Evolutionary conservation across 495 filamentous ascomycete species (phyloP).

Genomic region (Aspergillus baeticus): DNA sequence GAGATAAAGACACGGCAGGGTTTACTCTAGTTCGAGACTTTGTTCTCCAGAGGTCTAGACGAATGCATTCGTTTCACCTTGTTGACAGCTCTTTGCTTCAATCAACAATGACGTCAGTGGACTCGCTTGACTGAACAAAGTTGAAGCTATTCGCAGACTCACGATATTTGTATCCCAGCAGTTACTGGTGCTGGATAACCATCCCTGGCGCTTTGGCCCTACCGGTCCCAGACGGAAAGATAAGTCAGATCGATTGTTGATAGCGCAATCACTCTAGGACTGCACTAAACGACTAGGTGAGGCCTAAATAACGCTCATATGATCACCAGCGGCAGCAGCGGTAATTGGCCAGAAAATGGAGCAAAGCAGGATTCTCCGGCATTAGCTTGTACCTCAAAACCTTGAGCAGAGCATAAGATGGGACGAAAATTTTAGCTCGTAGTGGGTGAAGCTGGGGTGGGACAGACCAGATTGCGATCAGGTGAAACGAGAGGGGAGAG

Average conservation of each 20-base stretch:
- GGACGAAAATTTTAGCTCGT: not conserved
- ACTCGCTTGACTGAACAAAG: not conserved
- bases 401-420: not conserved
- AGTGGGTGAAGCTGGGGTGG: not conserved
- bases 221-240: not conserved
- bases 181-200: not conserved
- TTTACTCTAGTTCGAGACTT: conserved; percentile 22
- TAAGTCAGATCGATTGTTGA: too few species aligned
- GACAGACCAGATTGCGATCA: conserved; percentile 1
- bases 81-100: not conserved
- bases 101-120: not conserved
- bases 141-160: conserved; percentile 3
- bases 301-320: not conserved
- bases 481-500: not conserved
- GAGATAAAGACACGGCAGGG: not conserved
- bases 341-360: not conserved
- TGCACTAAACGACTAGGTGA: too few species aligned
- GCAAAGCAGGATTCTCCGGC: conserved; percentile 9
- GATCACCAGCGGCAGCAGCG: conserved; percentile 5
- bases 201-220: not conserved
- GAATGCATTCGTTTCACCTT: not conserved
- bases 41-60: conserved; percentile 2
- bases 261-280: not conserved
- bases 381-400: not conserved
- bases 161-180: not conserved